A percentile compares a stretch with the other conserved stretches of the same genome.
Conservation (phyloP, 1,139 yeast genomes). For the Nakaseomyces uthaithaninus region DNA sequence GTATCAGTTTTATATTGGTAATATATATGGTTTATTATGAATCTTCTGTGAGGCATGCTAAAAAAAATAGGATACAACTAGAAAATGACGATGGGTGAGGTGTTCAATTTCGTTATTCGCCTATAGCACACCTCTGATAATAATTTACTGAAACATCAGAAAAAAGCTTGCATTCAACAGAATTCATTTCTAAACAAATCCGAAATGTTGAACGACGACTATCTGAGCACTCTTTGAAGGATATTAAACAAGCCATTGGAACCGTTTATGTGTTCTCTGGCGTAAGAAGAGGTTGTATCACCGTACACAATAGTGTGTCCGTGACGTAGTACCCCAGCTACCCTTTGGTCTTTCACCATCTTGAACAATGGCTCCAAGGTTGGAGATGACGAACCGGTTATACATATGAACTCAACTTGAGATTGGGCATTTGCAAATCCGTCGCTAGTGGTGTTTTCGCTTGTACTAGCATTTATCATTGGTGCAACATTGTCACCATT, state of each 20-base stretch:
- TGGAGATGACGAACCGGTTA: constrained; percentile 59
- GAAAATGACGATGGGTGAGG: too few species aligned
- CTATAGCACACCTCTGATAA: not conserved
- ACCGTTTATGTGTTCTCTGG: constrained; percentile 62
- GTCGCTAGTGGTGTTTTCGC: not conserved
- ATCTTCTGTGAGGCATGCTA: too few species aligned
- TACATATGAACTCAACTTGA: constrained; percentile 32
- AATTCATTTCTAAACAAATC: too few species aligned
- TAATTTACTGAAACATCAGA: not conserved
- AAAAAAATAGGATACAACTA: too few species aligned
- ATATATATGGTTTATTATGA: too few species aligned
- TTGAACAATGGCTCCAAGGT: constrained; percentile 61
- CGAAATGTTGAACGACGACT: constrained; percentile 7
- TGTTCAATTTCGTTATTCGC: too few species aligned
- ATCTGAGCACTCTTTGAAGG: constrained; percentile 23
- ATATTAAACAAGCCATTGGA: constrained; percentile 61
- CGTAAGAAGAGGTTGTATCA: constrained; percentile 44
- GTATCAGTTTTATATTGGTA: too few species aligned
- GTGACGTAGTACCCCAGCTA: constrained; percentile 33
- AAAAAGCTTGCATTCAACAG: too few species aligned
- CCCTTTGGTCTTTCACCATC: constrained; percentile 42
- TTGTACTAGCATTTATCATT: not conserved
- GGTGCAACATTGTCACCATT: constrained; percentile 2
- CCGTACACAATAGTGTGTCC: constrained; percentile 59
- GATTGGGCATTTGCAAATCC: constrained; percentile 13